Evolutionary conservation across 2,329 filamentous ascomycete species (phyloP).

Genomic region (Zasmidium angulare): DNA sequence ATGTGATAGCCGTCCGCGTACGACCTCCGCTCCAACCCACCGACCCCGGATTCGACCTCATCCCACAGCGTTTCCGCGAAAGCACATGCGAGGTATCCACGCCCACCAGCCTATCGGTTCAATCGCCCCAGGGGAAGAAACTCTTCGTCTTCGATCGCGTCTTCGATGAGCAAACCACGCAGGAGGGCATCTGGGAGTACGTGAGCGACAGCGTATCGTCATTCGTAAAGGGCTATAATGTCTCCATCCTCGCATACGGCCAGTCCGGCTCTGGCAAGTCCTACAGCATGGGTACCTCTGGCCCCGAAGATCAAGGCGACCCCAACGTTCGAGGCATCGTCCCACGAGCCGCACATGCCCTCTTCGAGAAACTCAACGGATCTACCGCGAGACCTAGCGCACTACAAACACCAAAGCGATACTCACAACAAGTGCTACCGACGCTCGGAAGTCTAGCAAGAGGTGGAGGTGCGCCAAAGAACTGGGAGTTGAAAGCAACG

Average conservation of each 20-base stretch:
- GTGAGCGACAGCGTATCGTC: conserved; percentile 83
- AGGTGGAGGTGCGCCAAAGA: conserved; percentile 59
- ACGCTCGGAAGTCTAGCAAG: conserved; percentile 46
- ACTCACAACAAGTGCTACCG: conserved; percentile 62
- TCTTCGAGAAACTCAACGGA: conserved; percentile 84
- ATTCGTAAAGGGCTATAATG: conserved; percentile 96
- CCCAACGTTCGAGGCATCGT: conserved; percentile 72
- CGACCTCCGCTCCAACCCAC: conserved; percentile 78
- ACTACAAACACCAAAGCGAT: conserved; percentile 75
- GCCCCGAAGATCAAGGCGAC: conserved; percentile 62
- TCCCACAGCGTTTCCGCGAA: conserved; percentile 91
- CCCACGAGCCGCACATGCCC: conserved; percentile 77
- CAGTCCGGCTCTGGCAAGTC: conserved; percentile 98
- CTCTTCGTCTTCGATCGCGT: conserved; percentile 96
- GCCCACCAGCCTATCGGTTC: conserved; percentile 80
- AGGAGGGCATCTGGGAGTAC: conserved; percentile 94
- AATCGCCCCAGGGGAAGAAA: conserved; percentile 88
- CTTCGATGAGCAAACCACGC: conserved; percentile 77
- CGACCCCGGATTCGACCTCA: conserved; percentile 91
- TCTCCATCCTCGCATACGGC: conserved; percentile 93
- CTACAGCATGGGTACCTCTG: conserved; percentile 97
- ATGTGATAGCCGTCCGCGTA: conserved; percentile 75
- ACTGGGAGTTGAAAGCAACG: conserved; percentile 89
- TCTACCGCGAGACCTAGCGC: conserved; percentile 66
- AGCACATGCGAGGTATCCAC: conserved; percentile 89